Base-by-base conservation (phyloP, 441 rosid species). In the Manihot esculenta region DNA sequence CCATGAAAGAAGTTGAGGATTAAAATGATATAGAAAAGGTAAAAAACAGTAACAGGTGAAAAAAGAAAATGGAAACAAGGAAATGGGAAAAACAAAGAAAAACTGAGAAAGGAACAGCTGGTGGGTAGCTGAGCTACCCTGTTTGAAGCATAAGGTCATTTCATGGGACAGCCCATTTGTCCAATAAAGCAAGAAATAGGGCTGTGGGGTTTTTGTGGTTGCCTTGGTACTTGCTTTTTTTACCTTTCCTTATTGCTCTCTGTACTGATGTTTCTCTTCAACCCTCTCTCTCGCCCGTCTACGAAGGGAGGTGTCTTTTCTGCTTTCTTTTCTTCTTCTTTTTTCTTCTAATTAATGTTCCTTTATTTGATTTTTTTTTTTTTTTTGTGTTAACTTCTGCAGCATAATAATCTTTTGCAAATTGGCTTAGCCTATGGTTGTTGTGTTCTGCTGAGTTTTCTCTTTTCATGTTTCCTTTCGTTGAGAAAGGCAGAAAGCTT, bases 161-260 rank as follows among this genome's bases (percentile, higher is more conserved):
- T 84, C 87, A 83, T 74, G 86, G 84, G 81, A 80, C 84, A 81
- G 77, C 76, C 78, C 53, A 71, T 74, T 74, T 74, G 85, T 72
- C 81, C 72, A 69, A 51, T 56, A 82, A 79, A 62, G 75, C 75
- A 42, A 21, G 63, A 51, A 68, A 60, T 38, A 38, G 42, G 1
- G 9, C 33, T 4, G 33, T 30, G 33, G 33, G 33, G 33, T 30
- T 1, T 30, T 30, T 60, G 20, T 30, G 41, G 21, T 70, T 70
- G 80, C 74, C 51, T 74, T 27, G 76, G 76, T 59, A 74, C 74
- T 71, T 68, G 74, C 63, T 68, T 53, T 33, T 51, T 61, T 23
- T 54, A 10, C 23, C 26, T 21, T 10, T 51, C 23, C 2, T 10
- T 10, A 1, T 9, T 9, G 35, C 13, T 27, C 42, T 38, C 9